Conservation (phyloP, 148 eudicot genomes). For the Chenopodium album region DNA sequence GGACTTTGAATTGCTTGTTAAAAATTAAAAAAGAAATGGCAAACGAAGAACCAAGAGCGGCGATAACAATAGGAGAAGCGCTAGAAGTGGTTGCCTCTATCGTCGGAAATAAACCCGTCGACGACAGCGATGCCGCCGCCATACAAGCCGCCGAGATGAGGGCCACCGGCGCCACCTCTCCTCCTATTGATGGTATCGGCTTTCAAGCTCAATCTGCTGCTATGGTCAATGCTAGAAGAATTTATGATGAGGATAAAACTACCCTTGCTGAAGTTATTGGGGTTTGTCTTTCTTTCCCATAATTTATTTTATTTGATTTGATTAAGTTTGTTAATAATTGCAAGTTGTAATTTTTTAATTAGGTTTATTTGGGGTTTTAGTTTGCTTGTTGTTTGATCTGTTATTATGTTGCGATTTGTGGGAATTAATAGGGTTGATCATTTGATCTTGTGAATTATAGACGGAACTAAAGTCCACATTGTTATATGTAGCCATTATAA, state of each 20-base stretch:
- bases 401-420: no score
- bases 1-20: neutral
- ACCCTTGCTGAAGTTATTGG: constrained; percentile 51
- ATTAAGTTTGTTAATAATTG: no score
- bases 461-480: no score
- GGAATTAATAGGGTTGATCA: no score
- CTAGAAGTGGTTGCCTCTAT: constrained; percentile 49
- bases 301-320: no score
- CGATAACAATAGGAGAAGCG: constrained; percentile 67
- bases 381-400: no score
- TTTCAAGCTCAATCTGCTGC: constrained; percentile 61
- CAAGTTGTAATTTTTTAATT: no score
- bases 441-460: no score
- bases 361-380: no score
- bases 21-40: neutral
- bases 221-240: constrained; percentile 34
- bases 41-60: constrained; percentile 16
- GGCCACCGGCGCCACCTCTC: constrained; percentile 41
- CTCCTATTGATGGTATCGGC: constrained; percentile 42
- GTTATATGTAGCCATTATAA: no score
- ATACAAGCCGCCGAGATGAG: constrained; percentile 75
- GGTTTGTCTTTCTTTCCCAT: constrained; percentile 19
- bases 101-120: constrained; percentile 58
- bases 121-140: constrained; percentile 70
- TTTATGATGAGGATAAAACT: constrained; percentile 36